Conservation (phyloP, 2,329 filamentous ascomycete species). For the Colletotrichum simmondsii region DNA sequence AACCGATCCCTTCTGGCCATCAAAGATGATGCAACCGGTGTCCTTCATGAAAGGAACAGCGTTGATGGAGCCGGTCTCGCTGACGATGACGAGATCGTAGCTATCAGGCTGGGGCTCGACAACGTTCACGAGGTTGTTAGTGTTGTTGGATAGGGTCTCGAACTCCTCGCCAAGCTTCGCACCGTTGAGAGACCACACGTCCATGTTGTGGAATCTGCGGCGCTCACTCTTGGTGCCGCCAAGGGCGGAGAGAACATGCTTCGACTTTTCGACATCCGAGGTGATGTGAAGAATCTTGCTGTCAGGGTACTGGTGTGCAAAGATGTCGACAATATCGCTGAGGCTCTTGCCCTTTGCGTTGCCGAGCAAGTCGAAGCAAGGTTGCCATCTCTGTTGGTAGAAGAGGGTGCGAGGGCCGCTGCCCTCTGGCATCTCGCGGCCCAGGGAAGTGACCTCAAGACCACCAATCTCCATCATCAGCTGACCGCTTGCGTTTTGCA, state of each 20-base stretch:
- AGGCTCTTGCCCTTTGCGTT: constrained; percentile 31
- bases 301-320: constrained; percentile 39
- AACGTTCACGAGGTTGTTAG: constrained; percentile 22
- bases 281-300: constrained; percentile 38
- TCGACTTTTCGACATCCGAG: constrained; percentile 33
- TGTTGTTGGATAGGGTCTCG: constrained; percentile 17
- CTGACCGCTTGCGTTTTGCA: constrained; percentile 36
- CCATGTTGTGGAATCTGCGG: constrained; percentile 36
- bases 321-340: constrained; percentile 37
- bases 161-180: constrained; percentile 27
- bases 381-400: constrained; percentile 39
- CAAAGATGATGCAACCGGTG: constrained; percentile 30
- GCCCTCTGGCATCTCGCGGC: constrained; percentile 35
- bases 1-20: constrained; percentile 33
- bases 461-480: constrained; percentile 39
- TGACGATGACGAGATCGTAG: constrained; percentile 38
- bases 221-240: constrained; percentile 35
- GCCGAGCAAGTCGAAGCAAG: constrained; percentile 38
- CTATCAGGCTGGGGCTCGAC: constrained; percentile 30
- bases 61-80: constrained; percentile 33
- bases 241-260: constrained; percentile 29
- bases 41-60: constrained; percentile 35
- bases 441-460: constrained; percentile 38
- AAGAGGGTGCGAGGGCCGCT: constrained; percentile 38
- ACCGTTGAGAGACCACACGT: constrained; percentile 35